Conservation (phyloP, 139 green algal genomes). For the Coelastrella sp. region DNA sequence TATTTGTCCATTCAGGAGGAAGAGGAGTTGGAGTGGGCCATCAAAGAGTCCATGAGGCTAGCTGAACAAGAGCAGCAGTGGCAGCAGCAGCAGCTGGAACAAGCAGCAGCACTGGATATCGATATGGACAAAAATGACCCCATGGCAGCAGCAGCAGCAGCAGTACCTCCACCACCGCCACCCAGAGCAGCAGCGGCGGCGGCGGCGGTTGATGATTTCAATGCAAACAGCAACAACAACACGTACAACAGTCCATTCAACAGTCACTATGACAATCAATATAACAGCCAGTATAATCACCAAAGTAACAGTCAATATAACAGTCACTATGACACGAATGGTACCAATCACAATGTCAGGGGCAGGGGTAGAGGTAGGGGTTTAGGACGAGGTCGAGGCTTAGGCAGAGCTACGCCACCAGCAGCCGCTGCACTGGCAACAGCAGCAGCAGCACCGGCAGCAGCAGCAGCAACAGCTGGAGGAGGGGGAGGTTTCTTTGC, state of each 20-base stretch:
- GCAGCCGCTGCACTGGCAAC: background rate
- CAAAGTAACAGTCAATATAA: background rate
- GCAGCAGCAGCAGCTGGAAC: slow-evolving; percentile 12
- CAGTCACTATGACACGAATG: background rate
- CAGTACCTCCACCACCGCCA: background rate
- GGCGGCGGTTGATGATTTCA: background rate
- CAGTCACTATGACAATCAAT: too few relatives aligned
- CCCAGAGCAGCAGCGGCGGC: background rate
- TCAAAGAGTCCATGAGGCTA: background rate
- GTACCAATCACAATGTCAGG: background rate
- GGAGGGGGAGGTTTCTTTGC: too few relatives aligned
- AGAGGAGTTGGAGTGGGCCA: background rate
- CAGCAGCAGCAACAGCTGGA: background rate
- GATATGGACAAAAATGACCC: background rate
- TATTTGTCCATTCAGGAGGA: background rate
- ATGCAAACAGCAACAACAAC: background rate
- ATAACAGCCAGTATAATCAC: background rate
- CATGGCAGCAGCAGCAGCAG: background rate
- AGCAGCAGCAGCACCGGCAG: background rate
- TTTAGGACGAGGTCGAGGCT: background rate
- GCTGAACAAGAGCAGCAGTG: slow-evolving; percentile 1
- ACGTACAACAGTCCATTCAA: background rate
- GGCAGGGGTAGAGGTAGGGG: background rate
- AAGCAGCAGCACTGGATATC: background rate
- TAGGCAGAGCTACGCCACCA: background rate